phyloP scores from a whole-genome alignment of 2,329 filamentous ascomycete genomes.

The Colletotrichum spinosum region DNA sequence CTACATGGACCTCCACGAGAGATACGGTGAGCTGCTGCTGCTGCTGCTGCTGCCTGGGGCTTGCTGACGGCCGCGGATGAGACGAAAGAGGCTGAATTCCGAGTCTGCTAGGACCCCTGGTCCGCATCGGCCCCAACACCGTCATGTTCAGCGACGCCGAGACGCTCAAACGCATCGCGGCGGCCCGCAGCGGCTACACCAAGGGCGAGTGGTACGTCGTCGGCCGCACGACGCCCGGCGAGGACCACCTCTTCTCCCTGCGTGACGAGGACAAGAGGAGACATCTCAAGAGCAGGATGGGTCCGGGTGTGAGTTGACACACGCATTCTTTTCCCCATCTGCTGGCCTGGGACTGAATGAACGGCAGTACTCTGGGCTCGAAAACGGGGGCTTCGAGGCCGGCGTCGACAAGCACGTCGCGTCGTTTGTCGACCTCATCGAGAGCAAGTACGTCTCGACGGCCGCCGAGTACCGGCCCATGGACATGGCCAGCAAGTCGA shows the following conservation, averaged over 20 bases:
- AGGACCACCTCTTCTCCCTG: constrained; percentile 46
- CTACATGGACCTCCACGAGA: constrained; percentile 33
- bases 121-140: constrained; percentile 39
- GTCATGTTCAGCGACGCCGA: constrained; percentile 38
- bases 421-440: constrained; percentile 31
- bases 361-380: constrained; percentile 30
- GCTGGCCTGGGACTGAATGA: neutral
- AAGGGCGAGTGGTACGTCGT: constrained; percentile 40
- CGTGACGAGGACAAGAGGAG: constrained; percentile 53
- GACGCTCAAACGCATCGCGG: constrained; percentile 23
- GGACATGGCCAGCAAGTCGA: constrained; percentile 35
- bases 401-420: constrained; percentile 29
- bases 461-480: constrained; percentile 28
- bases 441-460: constrained; percentile 35
- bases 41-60: constrained; percentile 20
- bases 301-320: constrained; percentile 50
- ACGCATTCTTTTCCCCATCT: neutral
- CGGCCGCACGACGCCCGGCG: constrained; percentile 45
- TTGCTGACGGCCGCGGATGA: constrained; percentile 33
- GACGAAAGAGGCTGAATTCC: constrained; percentile 25
- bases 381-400: constrained; percentile 34
- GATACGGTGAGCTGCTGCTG: constrained; percentile 30
- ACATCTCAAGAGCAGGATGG: constrained; percentile 58
- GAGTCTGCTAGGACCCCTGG: constrained; percentile 31
- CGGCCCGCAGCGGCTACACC: constrained; percentile 35